phyloP scores from a whole-genome alignment of 176 grass and related monocot species.

The Carex littledalei region DNA sequence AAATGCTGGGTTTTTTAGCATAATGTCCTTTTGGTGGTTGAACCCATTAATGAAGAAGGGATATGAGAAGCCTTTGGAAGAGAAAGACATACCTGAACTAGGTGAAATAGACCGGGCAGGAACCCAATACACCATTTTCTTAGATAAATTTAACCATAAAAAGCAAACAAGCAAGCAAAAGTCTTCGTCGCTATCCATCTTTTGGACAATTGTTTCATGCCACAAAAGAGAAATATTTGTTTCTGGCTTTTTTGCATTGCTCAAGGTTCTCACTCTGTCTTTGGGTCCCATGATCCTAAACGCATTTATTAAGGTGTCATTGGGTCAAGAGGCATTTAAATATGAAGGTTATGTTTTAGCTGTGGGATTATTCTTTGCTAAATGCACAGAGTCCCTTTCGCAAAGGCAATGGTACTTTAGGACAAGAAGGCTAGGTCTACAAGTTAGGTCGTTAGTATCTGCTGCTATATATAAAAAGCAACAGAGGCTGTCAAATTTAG shows the following conservation, averaged over 20 bases:
- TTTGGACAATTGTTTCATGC: conserved; percentile 73
- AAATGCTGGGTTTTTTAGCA: conserved; percentile 52
- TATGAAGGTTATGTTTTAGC: conserved; percentile 66
- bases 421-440: conserved; percentile 67
- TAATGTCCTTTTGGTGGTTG: conserved; percentile 88
- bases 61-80: conserved; percentile 70
- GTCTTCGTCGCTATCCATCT: conserved; percentile 31
- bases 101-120: conserved; percentile 40
- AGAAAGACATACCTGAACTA: conserved; percentile 66
- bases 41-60: conserved; percentile 84
- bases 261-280: conserved; percentile 74
- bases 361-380: conserved; percentile 47
- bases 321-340: conserved; percentile 52
- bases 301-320: conserved; percentile 67
- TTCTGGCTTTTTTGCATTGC: conserved; percentile 71
- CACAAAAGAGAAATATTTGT: conserved; percentile 54
- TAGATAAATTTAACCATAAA: conserved; percentile 43
- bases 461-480: conserved; percentile 83
- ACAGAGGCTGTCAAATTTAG: conserved; percentile 56
- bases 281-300: conserved; percentile 67
- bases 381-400: conserved; percentile 74
- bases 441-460: conserved; percentile 66
- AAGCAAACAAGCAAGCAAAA: conserved; percentile 25
- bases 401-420: conserved; percentile 93
- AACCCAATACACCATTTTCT: conserved; percentile 44